Percentiles rank a stretch among this genome's conserved stretches.
Evolutionary conservation across 768 basidiomycete species (phyloP).

Genomic region (Panaeolus papilionaceus): DNA sequence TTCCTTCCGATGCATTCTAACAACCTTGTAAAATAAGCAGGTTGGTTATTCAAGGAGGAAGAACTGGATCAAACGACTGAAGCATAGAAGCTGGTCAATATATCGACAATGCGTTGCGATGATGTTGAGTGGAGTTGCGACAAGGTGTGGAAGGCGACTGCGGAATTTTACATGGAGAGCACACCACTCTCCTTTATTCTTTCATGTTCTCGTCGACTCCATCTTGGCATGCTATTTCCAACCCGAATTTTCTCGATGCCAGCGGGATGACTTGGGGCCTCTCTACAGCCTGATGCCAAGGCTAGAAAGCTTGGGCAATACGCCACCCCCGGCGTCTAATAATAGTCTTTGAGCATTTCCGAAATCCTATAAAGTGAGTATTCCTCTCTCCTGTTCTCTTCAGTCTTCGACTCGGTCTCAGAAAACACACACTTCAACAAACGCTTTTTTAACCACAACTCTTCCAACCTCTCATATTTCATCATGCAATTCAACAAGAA

Average conservation of each 20-base stretch:
- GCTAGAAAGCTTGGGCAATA: not conserved
- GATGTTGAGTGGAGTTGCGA: too few species aligned
- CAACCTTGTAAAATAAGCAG: too few species aligned
- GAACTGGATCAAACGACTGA: too few species aligned
- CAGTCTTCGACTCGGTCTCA: constrained; percentile 20
- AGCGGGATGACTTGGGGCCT: too few species aligned
- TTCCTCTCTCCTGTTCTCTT: constrained; percentile 1
- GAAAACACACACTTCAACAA: not conserved
- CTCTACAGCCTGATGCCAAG: constrained; percentile 25
- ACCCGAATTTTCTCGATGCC: constrained; percentile 16
- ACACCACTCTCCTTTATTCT: too few species aligned
- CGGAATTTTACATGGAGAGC: not conserved
- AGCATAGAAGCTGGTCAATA: too few species aligned
- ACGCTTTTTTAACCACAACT: not conserved
- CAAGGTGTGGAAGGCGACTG: not conserved
- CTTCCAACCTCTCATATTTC: constrained; percentile 14
- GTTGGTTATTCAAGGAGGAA: too few species aligned
- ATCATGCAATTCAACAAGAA: constrained; percentile 43
- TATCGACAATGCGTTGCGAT: too few species aligned
- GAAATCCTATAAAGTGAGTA: constrained; percentile 25
- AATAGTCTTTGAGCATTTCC: constrained; percentile 15
- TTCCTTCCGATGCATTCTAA: too few species aligned
- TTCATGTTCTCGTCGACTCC: not conserved
- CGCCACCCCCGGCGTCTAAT: constrained; percentile 15
- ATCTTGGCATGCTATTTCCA: constrained; percentile 30